Evolutionary conservation across 31 red algal genomes (phyloP).

Genomic region (Odonthalia washingtoniensis): DNA sequence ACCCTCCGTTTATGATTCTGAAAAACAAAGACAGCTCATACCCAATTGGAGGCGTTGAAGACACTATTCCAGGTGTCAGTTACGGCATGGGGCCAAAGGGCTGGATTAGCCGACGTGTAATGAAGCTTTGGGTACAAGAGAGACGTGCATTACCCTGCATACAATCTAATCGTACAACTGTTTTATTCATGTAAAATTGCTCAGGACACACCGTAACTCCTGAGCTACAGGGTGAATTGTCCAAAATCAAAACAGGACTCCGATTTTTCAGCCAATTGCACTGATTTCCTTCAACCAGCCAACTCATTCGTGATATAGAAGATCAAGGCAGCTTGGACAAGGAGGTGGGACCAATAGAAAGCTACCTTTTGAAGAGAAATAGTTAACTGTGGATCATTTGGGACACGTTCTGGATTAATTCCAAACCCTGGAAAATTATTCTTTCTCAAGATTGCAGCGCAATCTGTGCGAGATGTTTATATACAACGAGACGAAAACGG

Average conservation of each 20-base stretch:
- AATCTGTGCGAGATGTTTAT: no score
- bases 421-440: constrained; percentile 8
- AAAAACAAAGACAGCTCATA: constrained; percentile 22
- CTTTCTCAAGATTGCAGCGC: no score
- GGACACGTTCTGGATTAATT: no score
- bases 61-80: constrained; percentile 2
- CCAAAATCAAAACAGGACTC: no score
- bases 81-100: background rate
- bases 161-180: background rate
- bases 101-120: no score
- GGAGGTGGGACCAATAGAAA: constrained; percentile 35
- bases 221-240: no score
- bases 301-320: constrained; percentile 23
- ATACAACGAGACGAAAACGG: background rate
- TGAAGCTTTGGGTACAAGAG: background rate
- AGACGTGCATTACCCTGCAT: no score
- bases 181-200: constrained; percentile 21
- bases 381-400: constrained; percentile 5
- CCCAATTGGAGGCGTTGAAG: constrained; percentile 10
- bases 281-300: no score
- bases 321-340: constrained; percentile 30
- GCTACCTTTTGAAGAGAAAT: background rate
- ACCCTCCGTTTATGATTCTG: constrained; percentile 1
- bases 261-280: no score
- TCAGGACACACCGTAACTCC: constrained; percentile 41